Evolutionary conservation across 1,139 yeast genomes (phyloP).

Genomic region (Pichiaceae sp.): DNA sequence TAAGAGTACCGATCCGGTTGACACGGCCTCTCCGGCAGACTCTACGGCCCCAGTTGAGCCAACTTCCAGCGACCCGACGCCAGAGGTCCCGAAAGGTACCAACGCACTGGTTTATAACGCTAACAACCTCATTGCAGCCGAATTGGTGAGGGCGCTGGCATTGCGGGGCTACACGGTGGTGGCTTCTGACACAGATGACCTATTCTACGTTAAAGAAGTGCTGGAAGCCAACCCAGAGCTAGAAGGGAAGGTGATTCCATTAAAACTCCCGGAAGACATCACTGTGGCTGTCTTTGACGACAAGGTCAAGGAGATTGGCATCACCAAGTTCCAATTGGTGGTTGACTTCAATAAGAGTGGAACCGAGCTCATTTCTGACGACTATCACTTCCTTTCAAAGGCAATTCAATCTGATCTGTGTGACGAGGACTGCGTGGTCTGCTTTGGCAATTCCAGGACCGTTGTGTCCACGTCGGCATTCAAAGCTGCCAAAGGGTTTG

Average conservation of each 20-base stretch:
- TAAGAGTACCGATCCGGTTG: too few relatives aligned
- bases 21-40: too few relatives aligned
- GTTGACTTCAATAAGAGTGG: constrained; percentile 1
- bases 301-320: not conserved
- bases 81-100: too few relatives aligned
- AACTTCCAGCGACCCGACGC: too few relatives aligned
- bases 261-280: not conserved
- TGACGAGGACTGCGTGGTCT: not conserved
- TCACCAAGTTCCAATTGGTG: not conserved
- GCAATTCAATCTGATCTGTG: not conserved
- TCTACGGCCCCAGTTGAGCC: too few relatives aligned
- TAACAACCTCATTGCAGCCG: not conserved
- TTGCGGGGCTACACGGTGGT: constrained; percentile 1
- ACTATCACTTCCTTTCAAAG: not conserved
- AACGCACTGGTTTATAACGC: constrained; percentile 3
- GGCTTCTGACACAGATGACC: constrained; percentile 1
- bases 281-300: not conserved
- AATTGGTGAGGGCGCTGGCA: not conserved
- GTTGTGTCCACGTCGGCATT: constrained; percentile 1
- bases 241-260: not conserved
- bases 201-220: constrained; percentile 1
- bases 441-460: constrained; percentile 5
- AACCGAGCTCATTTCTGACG: not conserved
- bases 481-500: constrained; percentile 1
- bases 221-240: constrained; percentile 1